These are phyloP conservation scores for Phellinidium pouzarii DNA, from an alignment of 1,284 basidiomycete genomes.

Conservation along the genomic window DNA sequence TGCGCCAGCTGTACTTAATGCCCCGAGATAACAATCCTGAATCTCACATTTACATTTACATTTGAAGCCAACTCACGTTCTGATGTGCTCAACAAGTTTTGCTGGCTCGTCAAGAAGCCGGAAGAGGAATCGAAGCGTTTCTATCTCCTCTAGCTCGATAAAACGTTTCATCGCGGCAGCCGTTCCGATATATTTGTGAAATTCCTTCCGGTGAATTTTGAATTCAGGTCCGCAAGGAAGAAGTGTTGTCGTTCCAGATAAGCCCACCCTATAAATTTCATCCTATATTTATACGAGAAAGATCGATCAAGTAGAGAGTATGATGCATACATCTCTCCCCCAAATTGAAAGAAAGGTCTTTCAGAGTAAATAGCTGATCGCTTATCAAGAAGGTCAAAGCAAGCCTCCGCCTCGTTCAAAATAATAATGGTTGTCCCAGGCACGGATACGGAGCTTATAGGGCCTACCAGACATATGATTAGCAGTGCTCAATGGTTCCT, in stretches of 20 bases:
- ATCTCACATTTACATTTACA: neutral
- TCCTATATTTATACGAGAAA: neutral
- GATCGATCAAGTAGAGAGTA: neutral
- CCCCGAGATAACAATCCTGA: neutral
- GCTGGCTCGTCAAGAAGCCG: slow-evolving; percentile 6
- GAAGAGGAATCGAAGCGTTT: slow-evolving; percentile 13
- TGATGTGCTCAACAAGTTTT: slow-evolving; percentile 7
- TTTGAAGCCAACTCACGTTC: slow-evolving; percentile 10
- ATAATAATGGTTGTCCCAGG: slow-evolving; percentile 38
- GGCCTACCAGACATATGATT: neutral
- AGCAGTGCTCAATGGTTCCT: neutral
- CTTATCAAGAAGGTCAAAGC: slow-evolving; percentile 40
- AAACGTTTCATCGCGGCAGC: slow-evolving; percentile 6
- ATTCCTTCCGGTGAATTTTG: slow-evolving; percentile 5
- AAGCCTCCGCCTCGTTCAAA: slow-evolving; percentile 34
- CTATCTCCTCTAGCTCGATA: slow-evolving; percentile 8
- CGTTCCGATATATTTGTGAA: slow-evolving; percentile 9
- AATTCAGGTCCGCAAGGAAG: slow-evolving; percentile 2
- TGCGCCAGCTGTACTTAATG: slow-evolving; percentile 11
- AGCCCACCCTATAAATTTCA: slow-evolving; percentile 5
- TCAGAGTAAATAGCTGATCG: slow-evolving; percentile 43
- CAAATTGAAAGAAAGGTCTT: slow-evolving; percentile 26
- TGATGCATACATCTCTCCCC: slow-evolving; percentile 12
- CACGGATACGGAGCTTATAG: slow-evolving; percentile 28
- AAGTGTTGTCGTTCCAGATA: neutral